Evolutionary conservation across 768 basidiomycete species (phyloP), one percentile per base, ranked within the genome.

Genomic region (Peribolospora baueri): DNA sequence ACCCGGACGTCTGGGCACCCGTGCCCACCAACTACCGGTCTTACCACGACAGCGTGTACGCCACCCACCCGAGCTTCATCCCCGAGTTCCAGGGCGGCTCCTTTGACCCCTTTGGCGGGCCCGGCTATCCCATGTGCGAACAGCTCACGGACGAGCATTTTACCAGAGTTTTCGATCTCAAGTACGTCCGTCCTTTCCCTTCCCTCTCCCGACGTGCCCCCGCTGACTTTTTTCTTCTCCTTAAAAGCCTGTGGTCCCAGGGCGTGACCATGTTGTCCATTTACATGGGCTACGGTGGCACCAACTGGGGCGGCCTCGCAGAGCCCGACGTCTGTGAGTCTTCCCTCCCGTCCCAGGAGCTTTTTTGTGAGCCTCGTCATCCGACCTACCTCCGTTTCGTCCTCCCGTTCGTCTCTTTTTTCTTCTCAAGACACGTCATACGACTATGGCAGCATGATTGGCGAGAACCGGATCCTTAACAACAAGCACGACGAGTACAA

Each of bases 251-350:
- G 43, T 7, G 43, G 8, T 45, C 8, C 7, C 43, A 45, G 13
- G 43, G 8, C 43, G 43, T 85, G 56, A 84, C 76, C 61, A 82
- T 81, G 58, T 87, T 87, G 66, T 86, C 87, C 85, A 60, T 84
- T 54, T 84, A 77, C 61, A 83, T 61, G 56, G 80, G 43, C 8
- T 61, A 57, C 56, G 84, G 84, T 6, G 84, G 84, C 36, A 86
- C 84, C 0, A 84, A 80, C 9, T 87, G 83, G 82, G 84, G 82
- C 46, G 80, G 73, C 7, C 70, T 86, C 47, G 80, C 84, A 1
- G 78, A 7, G 84, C 82, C 41, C 39, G 46, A 4, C 40, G 47
- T 53, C 1, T 48, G 14, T 42, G 14, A 14, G 6, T 4, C 41
- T 11, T 45, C 43, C 13, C 4, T 56, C 25, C 25, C 25, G 25